A percentile compares a stretch with the other conserved stretches of the same genome.
phyloP scores from a whole-genome alignment of 805 yeast genomes.

The Brettanomyces anomalus region DNA sequence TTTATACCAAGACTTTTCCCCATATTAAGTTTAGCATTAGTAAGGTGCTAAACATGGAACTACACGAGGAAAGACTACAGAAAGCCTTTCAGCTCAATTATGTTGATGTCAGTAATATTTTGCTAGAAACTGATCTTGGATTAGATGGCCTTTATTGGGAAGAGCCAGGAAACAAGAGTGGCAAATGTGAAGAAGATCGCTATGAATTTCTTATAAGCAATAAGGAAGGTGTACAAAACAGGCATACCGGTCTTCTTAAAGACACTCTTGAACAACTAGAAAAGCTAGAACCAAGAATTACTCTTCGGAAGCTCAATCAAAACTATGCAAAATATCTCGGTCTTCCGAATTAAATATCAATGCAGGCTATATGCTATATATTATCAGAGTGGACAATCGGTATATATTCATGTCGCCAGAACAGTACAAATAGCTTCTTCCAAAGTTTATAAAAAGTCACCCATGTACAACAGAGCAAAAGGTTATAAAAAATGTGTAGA shows the following conservation, averaged over 20 bases:
- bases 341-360: too few species aligned
- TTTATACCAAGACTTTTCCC: constrained; percentile 33
- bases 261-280: constrained; percentile 6
- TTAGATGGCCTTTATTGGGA: constrained; percentile 16
- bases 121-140: constrained; percentile 48
- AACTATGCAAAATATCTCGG: constrained; percentile 7
- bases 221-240: neutral
- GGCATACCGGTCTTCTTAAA: constrained; percentile 7
- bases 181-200: neutral
- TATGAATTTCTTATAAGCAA: constrained; percentile 1
- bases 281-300: constrained; percentile 3
- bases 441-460: too few species aligned
- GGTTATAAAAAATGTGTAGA: too few species aligned
- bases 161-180: neutral
- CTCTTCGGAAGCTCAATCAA: constrained; percentile 4
- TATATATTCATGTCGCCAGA: too few species aligned
- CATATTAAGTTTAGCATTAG: constrained; percentile 29
- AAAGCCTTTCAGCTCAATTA: constrained; percentile 17
- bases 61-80: constrained; percentile 10
- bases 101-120: constrained; percentile 21
- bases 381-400: too few species aligned
- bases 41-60: constrained; percentile 18
- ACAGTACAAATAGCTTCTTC: too few species aligned
- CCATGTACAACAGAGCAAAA: too few species aligned
- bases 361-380: too few species aligned